phyloP scores from a whole-genome alignment of 306 rosid genomes.

The Prunus kanzakura region DNA sequence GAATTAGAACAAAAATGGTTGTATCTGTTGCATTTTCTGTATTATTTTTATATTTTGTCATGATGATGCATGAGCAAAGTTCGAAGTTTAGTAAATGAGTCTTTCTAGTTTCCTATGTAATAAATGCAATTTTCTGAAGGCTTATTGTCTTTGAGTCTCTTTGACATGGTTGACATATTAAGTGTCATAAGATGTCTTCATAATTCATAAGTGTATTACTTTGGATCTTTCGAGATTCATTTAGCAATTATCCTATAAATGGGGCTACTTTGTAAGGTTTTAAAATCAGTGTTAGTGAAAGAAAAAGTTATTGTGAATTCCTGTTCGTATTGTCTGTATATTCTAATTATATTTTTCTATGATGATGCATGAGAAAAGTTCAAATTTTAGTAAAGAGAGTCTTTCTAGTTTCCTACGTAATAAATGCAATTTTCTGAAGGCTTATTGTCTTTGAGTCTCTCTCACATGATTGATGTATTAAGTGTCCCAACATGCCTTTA shows the following conservation, averaged over 20 bases:
- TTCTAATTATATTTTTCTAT: neutral
- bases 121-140: too few relatives aligned
- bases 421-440: too few relatives aligned
- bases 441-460: too few relatives aligned
- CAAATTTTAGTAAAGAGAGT: neutral
- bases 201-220: neutral
- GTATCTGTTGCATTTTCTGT: slow-evolving; percentile 4
- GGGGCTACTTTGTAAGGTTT: neutral
- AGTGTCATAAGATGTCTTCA: neutral
- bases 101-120: neutral
- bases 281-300: neutral
- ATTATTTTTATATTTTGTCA: neutral
- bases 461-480: too few relatives aligned
- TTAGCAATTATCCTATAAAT: neutral
- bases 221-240: neutral
- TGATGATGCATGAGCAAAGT: neutral
- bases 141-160: too few relatives aligned
- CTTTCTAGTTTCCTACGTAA: neutral
- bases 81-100: neutral
- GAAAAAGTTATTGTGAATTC: neutral
- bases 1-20: neutral
- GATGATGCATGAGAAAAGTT: neutral
- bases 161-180: too few relatives aligned
- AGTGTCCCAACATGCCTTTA: neutral
- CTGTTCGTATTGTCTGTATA: neutral